Evolutionary conservation across 768 basidiomycete genomes (phyloP).

Genomic region (Termitomyces sp.): DNA sequence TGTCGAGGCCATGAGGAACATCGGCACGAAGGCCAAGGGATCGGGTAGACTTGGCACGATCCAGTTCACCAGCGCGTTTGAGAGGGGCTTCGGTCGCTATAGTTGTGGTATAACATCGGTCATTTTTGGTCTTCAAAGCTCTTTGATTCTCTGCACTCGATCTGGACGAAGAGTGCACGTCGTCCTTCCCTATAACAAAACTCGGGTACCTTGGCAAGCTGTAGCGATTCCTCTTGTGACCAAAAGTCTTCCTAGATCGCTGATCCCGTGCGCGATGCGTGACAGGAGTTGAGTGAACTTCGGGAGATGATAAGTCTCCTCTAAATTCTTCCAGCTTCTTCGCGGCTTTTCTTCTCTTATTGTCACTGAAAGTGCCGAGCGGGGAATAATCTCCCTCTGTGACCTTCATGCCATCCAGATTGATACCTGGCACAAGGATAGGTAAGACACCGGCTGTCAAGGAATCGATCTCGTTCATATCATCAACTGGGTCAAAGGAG

Average conservation of each 20-base stretch:
- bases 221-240: conserved; percentile 57
- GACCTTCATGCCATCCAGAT: conserved; percentile 51
- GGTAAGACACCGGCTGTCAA: conserved; percentile 67
- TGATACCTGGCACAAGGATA: conserved; percentile 61
- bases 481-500: conserved; percentile 52
- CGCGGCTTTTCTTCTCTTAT: conserved; percentile 29
- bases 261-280: conserved; percentile 23
- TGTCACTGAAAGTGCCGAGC: conserved; percentile 35
- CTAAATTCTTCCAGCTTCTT: conserved; percentile 39
- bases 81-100: conserved; percentile 25
- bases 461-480: conserved; percentile 64
- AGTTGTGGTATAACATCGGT: conserved; percentile 28
- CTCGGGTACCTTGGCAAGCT: conserved; percentile 65
- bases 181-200: conserved; percentile 58
- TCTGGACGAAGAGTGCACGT: conserved; percentile 40
- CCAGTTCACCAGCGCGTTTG: conserved; percentile 14
- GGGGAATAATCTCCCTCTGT: conserved; percentile 38
- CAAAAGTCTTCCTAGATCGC: conserved; percentile 38
- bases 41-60: conserved; percentile 36
- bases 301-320: conserved; percentile 49
- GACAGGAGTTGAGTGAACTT: conserved; percentile 60
- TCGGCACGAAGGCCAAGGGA: conserved; percentile 44
- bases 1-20: conserved; percentile 42
- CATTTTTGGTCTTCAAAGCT: conserved; percentile 39
- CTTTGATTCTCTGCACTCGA: conserved; percentile 53